Evolutionary conservation across 2,329 filamentous ascomycete species (phyloP).

Genomic region (Orbilia ellipsospora): DNA sequence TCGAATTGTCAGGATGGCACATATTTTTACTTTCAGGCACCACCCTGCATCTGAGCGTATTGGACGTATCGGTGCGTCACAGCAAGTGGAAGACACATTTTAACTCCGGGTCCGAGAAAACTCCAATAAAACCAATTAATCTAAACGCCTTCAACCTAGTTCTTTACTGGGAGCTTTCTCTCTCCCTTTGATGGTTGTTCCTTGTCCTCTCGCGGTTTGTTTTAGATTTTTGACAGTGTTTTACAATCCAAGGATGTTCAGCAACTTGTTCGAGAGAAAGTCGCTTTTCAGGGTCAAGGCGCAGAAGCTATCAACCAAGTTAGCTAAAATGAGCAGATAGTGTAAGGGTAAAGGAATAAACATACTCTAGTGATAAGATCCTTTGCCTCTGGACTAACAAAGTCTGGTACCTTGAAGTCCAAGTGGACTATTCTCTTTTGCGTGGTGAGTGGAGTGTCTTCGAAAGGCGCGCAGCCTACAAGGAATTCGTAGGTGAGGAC

Average conservation of each 20-base stretch:
- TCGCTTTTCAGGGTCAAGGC: conserved; percentile 92
- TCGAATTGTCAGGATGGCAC: conserved; percentile 48
- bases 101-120: conserved; percentile 40
- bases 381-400: conserved; percentile 87
- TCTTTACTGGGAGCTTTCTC: conserved; percentile 21
- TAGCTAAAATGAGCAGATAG: conserved; percentile 28
- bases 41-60: conserved; percentile 42
- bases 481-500: conserved; percentile 97
- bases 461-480: conserved; percentile 94
- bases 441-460: conserved; percentile 94
- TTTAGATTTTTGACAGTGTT: conserved; percentile 75
- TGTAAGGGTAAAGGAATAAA: background rate
- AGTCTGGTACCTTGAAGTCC: conserved; percentile 92
- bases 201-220: conserved; percentile 45
- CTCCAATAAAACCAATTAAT: conserved; percentile 18
- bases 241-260: conserved; percentile 93
- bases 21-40: conserved; percentile 31
- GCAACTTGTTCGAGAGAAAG: conserved; percentile 90
- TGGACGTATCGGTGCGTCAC: conserved; percentile 19
- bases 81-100: conserved; percentile 13
- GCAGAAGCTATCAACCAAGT: conserved; percentile 72
- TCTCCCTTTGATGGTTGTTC: conserved; percentile 42
- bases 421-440: conserved; percentile 86
- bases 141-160: background rate
- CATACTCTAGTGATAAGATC: conserved; percentile 91